Evolutionary conservation across 2,329 filamentous ascomycete species (phyloP), one percentile per base, ranked within the genome.

Genomic region (Chaetomiaceae sp.): DNA sequence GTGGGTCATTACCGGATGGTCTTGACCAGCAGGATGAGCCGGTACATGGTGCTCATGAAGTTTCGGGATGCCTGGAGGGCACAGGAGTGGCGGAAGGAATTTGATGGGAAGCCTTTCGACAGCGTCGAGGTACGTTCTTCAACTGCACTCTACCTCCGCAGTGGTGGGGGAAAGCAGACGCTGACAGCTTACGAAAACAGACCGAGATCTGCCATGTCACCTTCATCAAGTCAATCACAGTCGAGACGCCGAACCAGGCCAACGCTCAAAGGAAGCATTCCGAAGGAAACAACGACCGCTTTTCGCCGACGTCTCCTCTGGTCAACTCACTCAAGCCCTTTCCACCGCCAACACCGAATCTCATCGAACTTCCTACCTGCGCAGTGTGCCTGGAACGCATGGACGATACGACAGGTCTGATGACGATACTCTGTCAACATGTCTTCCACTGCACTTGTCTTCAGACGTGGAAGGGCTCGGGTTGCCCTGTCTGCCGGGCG

Each of bases 401-500:
- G 94, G 94, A 99, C 65, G 92, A 97, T 67, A 96, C 91, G 0
- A 95, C 90, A 0, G 94, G 94, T 0, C 76, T 99, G 2, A 82
- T 99, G 66, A 99, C 94, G 1, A 97, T 97, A 36, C 85, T 95
- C 27, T 99, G 94, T 67, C 92, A 97, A 65, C 94, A 99, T 64
- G 90, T 97, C 47, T 99, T 99, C 66, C 94, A 99, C 68, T 97
- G 94, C 66, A 91, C 86, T 1, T 99, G 94, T 70, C 77, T 99
- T 1, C 89, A 96, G 65, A 97, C 94, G 66, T 99, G 94, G 94
- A 89, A 89, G 66, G 91, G 92, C 4, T 87, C 85, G 23, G 92
- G 92, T 4, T 99, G 94, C 66, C 94, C 94, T 0, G 90, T 99
- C 6, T 99, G 94, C 65, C 84, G 94, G 30, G 96, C 95, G 64